These are phyloP conservation scores for Cryomyces minteri DNA, from an alignment of 495 filamentous ascomycete species.

Conservation along the genomic window DNA sequence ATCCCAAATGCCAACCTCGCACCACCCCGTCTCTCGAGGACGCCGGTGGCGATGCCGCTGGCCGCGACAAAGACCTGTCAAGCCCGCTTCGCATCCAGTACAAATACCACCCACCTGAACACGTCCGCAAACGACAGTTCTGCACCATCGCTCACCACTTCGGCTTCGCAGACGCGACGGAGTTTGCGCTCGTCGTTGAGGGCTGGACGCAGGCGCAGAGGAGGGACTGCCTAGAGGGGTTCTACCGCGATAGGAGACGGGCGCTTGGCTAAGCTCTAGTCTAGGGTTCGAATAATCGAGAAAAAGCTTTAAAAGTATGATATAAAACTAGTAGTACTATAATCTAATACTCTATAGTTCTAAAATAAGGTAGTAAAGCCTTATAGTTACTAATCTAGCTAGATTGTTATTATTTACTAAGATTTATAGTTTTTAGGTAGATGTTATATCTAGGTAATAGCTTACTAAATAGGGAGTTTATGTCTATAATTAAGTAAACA, in stretches of 20 bases:
- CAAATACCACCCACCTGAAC: constrained; percentile 55
- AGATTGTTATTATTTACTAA: no score
- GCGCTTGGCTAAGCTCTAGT: neutral
- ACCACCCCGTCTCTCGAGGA: neutral
- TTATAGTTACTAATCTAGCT: no score
- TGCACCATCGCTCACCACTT: constrained; percentile 72
- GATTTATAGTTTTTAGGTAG: no score
- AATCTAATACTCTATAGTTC: no score
- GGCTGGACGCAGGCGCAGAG: constrained; percentile 79
- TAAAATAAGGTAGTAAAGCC: no score
- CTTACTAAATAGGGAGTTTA: no score
- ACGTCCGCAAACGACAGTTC: constrained; percentile 68
- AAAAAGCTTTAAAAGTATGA: no score
- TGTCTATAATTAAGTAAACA: no score
- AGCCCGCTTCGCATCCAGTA: constrained; percentile 27
- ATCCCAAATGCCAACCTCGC: neutral
- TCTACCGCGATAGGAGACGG: constrained; percentile 44
- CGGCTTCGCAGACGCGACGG: constrained; percentile 55
- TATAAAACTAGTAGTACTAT: no score
- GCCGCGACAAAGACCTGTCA: constrained; percentile 4
- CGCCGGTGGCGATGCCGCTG: constrained; percentile 2
- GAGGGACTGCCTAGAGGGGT: constrained; percentile 58
- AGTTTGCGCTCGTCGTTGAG: constrained; percentile 90
- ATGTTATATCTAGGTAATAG: no score
- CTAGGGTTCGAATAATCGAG: no score